Conservation (phyloP, 768 basidiomycete genomes). For the Tylopilus intermedius region DNA sequence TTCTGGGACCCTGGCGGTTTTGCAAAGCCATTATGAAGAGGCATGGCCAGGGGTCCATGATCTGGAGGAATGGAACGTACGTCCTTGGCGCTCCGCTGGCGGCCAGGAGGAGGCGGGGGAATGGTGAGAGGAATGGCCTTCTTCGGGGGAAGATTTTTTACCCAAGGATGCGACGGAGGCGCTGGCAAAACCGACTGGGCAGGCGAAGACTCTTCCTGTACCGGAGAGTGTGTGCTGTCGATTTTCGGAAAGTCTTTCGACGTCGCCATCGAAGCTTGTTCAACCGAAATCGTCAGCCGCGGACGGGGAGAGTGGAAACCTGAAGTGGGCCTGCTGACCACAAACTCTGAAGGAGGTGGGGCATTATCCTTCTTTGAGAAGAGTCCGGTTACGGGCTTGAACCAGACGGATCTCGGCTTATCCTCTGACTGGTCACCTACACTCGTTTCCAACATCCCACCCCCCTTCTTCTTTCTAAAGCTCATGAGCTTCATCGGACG, state of each 20-base stretch:
- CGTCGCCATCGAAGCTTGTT: conserved; percentile 32
- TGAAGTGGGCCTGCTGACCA: background rate
- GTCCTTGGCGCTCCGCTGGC: conserved; percentile 31
- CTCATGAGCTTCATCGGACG: conserved; percentile 41
- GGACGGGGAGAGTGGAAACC: conserved; percentile 24
- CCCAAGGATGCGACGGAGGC: conserved; percentile 24
- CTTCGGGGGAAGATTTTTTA: conserved; percentile 21
- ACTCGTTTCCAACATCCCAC: conserved; percentile 12
- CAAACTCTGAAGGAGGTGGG: background rate
- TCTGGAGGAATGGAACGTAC: conserved; percentile 25
- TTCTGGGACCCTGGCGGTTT: conserved; percentile 14
- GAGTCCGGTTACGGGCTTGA: conserved; percentile 9
- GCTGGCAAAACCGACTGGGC: conserved; percentile 31
- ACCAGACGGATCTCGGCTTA: too few species aligned
- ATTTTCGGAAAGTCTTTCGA: conserved; percentile 25
- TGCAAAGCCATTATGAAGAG: conserved; percentile 41
- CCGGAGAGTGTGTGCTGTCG: conserved; percentile 26
- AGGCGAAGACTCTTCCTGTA: conserved; percentile 23
- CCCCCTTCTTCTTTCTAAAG: conserved; percentile 38
- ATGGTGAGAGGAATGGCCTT: conserved; percentile 33
- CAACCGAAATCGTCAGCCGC: conserved; percentile 41
- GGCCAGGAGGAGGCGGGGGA: conserved; percentile 29
- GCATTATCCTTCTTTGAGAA: conserved; percentile 24
- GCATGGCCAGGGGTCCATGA: conserved; percentile 31
- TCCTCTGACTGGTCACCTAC: too few species aligned